Evolutionary conservation across 73 alveolate species (phyloP), one percentile per base, ranked within the genome.

Genomic region (Paramecium bursaria): DNA sequence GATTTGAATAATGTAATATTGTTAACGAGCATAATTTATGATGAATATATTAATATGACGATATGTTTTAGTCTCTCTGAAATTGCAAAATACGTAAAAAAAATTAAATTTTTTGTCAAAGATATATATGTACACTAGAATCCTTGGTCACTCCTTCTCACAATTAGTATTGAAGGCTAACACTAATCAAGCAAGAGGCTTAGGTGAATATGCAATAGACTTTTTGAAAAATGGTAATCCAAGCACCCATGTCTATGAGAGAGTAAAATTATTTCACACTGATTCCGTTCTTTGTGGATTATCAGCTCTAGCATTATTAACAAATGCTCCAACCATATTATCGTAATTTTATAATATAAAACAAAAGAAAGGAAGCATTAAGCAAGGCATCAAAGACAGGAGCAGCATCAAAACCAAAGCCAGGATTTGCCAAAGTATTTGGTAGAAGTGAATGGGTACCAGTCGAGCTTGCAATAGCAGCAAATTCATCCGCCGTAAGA

Each of bases 401-500:
- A 15, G 86, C 88, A 25, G 35, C 54, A 2, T 17, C 61, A 7
- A 53, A 79, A 50, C 89, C 89, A 7, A 79, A 79, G 27, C 60
- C 49, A 19, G 89, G 89, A 53, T 61, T 54, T 48, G 77, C 93
- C 54, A 92, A 86, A 52, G 77, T 92, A 50, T 74, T 93, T 33
- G 98, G 96, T 25, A 86, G 94, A 3, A 74, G 88, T 46, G 25
- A 53, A 33, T 80, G 93, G 93, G 96, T 91, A 39, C 85, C 88
- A 50, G 87, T 92, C 42, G 95, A 92, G 89, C 91, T 91, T 57
- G 98, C 98, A 14, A 88, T 93, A 39, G 88, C 50, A 9, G 96
- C 98, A 6, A 91, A 91, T 61, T 60, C 86, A 13, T 90, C 98
- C 13, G 98, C 98, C 3, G 99, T 96, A 33, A 88, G 99, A 60